These are phyloP conservation scores for Podila verticillata DNA, from an alignment of 192 early-diverging fungal species.

Conservation along the genomic window DNA sequence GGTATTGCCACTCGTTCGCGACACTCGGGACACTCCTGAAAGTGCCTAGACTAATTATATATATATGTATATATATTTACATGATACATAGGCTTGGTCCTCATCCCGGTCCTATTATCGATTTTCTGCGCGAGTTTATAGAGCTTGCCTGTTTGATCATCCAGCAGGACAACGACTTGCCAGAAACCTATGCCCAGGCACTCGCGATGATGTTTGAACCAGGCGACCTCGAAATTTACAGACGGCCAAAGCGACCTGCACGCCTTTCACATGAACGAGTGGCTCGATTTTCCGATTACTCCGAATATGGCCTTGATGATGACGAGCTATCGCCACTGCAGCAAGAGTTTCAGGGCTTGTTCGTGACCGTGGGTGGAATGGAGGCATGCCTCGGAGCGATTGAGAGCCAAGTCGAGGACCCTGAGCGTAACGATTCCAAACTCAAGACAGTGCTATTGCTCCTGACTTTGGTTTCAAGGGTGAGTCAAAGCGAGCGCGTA, in stretches of 20 bases:
- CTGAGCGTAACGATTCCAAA: constrained; percentile 20
- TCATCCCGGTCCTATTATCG: constrained; percentile 4
- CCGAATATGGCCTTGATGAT: constrained; percentile 30
- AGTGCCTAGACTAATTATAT: too few relatives aligned
- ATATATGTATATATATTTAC: too few relatives aligned
- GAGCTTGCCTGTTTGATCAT: constrained; percentile 22
- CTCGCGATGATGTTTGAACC: constrained; percentile 32
- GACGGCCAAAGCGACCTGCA: constrained; percentile 33
- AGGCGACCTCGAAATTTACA: constrained; percentile 31
- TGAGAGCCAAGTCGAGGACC: constrained; percentile 10
- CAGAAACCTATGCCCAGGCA: constrained; percentile 22
- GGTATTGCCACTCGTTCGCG: constrained; percentile 3
- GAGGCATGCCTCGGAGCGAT: constrained; percentile 26
- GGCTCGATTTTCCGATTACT: constrained; percentile 28
- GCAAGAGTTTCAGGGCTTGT: constrained; percentile 22
- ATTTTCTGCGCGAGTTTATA: constrained; percentile 28
- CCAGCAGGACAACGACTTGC: constrained; percentile 15
- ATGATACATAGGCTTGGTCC: constrained; percentile 13
- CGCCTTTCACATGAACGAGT: constrained; percentile 23
- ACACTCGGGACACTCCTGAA: too few relatives aligned
- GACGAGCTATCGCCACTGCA: constrained; percentile 34
- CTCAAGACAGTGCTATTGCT: constrained; percentile 10
- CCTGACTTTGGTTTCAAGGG: constrained; percentile 29
- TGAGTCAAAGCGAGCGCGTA: not conserved
- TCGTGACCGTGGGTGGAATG: constrained; percentile 17